Base-by-base conservation (phyloP, 192 early-diverging fungal species). In the Phycomyces blakesleeanus region DNA sequence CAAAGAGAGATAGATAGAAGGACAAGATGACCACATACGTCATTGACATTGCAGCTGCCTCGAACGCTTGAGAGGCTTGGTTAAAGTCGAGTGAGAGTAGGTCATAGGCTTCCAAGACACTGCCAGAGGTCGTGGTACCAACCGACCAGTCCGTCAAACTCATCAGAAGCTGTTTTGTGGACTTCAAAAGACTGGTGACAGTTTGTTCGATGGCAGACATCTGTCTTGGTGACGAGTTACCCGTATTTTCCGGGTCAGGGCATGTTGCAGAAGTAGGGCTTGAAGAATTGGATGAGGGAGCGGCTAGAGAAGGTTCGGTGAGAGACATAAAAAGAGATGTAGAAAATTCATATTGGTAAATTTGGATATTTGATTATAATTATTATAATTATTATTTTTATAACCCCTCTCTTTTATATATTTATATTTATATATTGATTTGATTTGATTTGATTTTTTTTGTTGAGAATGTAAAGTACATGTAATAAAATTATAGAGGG, bases 101-200 rank as follows among this genome's bases (percentile, higher is more conserved):
- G 9, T 76, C 66, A 68, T 72, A 83, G 18, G 75, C 72, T 26
- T 79, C 74, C 9, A 68, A 78, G 21, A 83, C 76, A 11, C 78
- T 66, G 57, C 80, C 71, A 40, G 76, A 68, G 8, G 38, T 71
- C 54, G 71, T 71, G 37, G 59, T 71, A 0, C 55, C 24, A 9
- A n/a, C 51, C 6, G 78, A 76, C 81, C 81, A 83, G 3, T 62
- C 58, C 3, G 81, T 83, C 16, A 83, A 61, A 16, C 71, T 60
- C 38, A 80, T 78, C 18, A 83, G 42, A 15, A 83, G 67, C 27
- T 71, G 71, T 57, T 80, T 83, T 12, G 81, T 83, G 8, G 76
- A 73, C 24, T 76, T 40, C 40, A 83, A 34, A 5, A 83, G 63
- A 56, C 72, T 67, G 15, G 81, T 80, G 14, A 83, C 78, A 29